phyloP scores from a whole-genome alignment of 495 filamentous ascomycete species.

The Trichoderma gamsii region DNA sequence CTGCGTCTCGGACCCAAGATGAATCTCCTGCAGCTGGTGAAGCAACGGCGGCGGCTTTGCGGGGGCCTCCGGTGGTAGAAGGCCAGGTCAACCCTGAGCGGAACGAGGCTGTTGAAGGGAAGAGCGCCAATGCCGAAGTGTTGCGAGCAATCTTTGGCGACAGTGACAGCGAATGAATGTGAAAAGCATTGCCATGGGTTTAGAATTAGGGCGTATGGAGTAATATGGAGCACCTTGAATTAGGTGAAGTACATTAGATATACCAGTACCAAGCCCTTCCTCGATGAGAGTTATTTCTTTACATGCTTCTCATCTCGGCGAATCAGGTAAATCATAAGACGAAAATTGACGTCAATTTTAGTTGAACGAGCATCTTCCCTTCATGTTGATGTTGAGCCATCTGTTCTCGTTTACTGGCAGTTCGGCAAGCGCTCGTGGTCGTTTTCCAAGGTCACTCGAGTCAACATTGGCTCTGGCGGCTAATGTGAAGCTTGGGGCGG shows the following conservation, averaged over 20 bases:
- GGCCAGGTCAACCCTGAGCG: slow-evolving; percentile 61
- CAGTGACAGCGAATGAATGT: slow-evolving; percentile 25
- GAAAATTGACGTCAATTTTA: neutral
- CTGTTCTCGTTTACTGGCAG: neutral
- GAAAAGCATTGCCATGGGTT: neutral
- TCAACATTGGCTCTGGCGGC: slow-evolving; percentile 7
- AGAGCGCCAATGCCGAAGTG: slow-evolving; percentile 79
- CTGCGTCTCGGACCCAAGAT: neutral
- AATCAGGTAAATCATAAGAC: neutral
- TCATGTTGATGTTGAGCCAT: neutral
- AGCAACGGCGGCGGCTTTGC: neutral
- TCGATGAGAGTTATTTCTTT: neutral
- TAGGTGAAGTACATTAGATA: neutral
- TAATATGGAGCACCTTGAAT: neutral
- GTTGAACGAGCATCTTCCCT: neutral
- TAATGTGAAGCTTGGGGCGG: slow-evolving; percentile 11
- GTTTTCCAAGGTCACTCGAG: neutral
- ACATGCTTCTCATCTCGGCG: neutral
- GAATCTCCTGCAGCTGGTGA: neutral
- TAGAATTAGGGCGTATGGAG: neutral
- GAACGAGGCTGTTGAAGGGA: slow-evolving; percentile 81
- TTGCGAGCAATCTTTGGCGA: slow-evolving; percentile 93
- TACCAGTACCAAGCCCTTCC: neutral
- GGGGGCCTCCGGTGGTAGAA: neutral
- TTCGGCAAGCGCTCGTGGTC: neutral